Evolutionary conservation across 106 monocot species (phyloP).

Genomic region (Amphibolis antarctica): DNA sequence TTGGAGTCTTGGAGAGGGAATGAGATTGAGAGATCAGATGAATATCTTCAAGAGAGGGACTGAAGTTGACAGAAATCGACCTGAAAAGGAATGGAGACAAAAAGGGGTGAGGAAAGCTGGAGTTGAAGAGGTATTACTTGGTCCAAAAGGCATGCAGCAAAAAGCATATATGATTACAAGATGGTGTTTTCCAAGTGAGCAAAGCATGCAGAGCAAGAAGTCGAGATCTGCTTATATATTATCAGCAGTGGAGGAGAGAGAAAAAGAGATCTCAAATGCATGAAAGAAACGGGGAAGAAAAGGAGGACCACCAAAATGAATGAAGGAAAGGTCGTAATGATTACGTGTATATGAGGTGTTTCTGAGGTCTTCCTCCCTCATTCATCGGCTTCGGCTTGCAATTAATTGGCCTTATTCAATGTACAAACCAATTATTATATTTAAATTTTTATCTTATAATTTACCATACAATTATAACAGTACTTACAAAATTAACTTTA

Average conservation of each 20-base stretch:
- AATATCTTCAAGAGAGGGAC: constrained; percentile 82
- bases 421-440: too few species aligned
- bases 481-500: too few species aligned
- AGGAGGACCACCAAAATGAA: not conserved
- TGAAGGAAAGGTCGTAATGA: constrained; percentile 3
- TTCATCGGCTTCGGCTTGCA: too few species aligned
- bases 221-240: too few species aligned
- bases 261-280: not conserved
- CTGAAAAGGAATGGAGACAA: constrained; percentile 49
- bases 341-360: not conserved
- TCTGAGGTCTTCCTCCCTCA: not conserved
- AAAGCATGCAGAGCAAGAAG: constrained; percentile 8
- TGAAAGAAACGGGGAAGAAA: not conserved
- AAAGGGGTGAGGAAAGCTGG: constrained; percentile 50
- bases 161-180: constrained; percentile 44
- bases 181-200: constrained; percentile 5
- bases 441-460: too few species aligned
- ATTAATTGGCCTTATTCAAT: too few species aligned
- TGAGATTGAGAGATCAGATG: constrained; percentile 44
- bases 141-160: constrained; percentile 39
- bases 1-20: not conserved
- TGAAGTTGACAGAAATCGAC: constrained; percentile 63
- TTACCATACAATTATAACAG: too few species aligned
- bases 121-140: constrained; percentile 27
- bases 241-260: not conserved